phyloP scores from a whole-genome alignment of 768 basidiomycete genomes.

The Agrocybe praecox region DNA sequence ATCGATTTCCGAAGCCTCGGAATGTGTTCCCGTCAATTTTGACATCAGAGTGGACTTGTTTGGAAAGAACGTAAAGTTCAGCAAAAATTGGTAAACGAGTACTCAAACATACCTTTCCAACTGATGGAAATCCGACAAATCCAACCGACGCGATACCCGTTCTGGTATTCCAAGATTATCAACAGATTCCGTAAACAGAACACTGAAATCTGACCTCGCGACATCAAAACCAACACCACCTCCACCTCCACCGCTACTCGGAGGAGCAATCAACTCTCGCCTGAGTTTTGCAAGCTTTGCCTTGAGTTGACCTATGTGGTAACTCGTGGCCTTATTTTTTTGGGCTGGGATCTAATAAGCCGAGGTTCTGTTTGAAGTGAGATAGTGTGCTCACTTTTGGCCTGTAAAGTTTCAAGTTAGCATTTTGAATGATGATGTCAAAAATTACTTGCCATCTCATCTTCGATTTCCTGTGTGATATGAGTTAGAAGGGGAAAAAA shows the following conservation, averaged over 20 bases:
- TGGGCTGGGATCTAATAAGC: conserved; percentile 58
- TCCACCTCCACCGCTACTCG: conserved; percentile 79
- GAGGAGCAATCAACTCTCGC: conserved; percentile 86
- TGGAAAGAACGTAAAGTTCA: conserved; percentile 6
- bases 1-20: conserved; percentile 94
- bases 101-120: conserved; percentile 72
- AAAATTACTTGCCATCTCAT: conserved; percentile 81
- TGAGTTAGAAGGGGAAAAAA: conserved; percentile 19
- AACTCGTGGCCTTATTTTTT: conserved; percentile 96
- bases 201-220: conserved; percentile 48
- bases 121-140: conserved; percentile 91
- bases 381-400: conserved; percentile 65
- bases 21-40: conserved; percentile 94
- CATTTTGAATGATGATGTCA: conserved; percentile 7
- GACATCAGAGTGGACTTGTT: conserved; percentile 89
- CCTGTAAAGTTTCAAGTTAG: conserved; percentile 42
- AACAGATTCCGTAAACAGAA: background rate
- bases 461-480: conserved; percentile 78
- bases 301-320: conserved; percentile 95
- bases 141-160: conserved; percentile 98
- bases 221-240: conserved; percentile 98
- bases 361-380: conserved; percentile 7
- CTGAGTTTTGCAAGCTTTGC: conserved; percentile 98
- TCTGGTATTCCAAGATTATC: conserved; percentile 31
- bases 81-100: background rate